Percentiles rank a stretch among this genome's conserved stretches.
Conservation (phyloP, 768 basidiomycete species). For the Termitomyces eurrhizus region DNA sequence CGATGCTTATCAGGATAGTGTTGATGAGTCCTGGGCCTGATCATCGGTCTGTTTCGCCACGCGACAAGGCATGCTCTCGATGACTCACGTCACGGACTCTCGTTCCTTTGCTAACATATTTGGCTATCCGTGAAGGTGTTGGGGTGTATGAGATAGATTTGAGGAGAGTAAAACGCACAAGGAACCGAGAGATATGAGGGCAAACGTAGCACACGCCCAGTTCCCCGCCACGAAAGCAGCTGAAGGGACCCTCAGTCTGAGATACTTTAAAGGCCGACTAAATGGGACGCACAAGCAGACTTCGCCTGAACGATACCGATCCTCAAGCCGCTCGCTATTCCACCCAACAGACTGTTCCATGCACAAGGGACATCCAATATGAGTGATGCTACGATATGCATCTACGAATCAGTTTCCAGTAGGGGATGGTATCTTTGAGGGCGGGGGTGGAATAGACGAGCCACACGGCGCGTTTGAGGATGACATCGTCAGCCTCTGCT, state of each 20-base stretch:
- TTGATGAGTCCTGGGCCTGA: constrained; percentile 7
- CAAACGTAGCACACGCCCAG: constrained; percentile 79
- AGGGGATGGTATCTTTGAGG: too few species aligned
- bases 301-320: too few species aligned
- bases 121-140: constrained; percentile 38
- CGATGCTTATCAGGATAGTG: background rate
- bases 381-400: too few species aligned
- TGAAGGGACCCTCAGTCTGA: constrained; percentile 16
- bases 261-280: too few species aligned
- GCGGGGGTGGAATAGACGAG: constrained; percentile 12
- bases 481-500: background rate
- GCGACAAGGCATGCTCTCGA: constrained; percentile 59
- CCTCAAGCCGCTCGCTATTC: too few species aligned
- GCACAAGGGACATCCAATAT: too few species aligned
- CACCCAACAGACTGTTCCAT: too few species aligned
- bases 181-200: constrained; percentile 10
- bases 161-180: constrained; percentile 19
- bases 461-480: constrained; percentile 11
- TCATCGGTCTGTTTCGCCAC: constrained; percentile 37
- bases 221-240: constrained; percentile 66
- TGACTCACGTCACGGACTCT: constrained; percentile 47
- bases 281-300: too few species aligned
- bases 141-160: constrained; percentile 20
- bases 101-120: constrained; percentile 58
- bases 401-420: too few species aligned